Conservation (phyloP, 495 filamentous ascomycete genomes). For the Trichoderma erinaceum region DNA sequence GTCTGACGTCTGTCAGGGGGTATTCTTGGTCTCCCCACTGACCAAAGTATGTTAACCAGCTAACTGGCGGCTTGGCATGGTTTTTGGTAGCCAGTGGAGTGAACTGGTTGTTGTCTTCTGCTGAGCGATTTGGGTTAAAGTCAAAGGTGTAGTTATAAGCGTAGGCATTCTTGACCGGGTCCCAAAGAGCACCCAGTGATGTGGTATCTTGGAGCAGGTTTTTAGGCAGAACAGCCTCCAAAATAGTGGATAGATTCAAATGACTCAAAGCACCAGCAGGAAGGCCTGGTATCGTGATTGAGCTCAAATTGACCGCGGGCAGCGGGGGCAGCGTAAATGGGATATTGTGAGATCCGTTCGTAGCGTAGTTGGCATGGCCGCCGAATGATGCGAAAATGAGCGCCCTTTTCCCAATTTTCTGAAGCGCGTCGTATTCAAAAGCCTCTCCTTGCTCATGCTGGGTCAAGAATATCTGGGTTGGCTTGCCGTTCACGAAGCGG, state of each 20-base stretch:
- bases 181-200: not conserved
- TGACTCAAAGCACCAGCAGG: not conserved
- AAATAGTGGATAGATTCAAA: not conserved
- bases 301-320: slow-evolving; percentile 1
- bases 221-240: not conserved
- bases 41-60: not conserved
- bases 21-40: slow-evolving; percentile 3
- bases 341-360: not conserved
- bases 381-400: slow-evolving; percentile 6
- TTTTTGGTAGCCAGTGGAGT: not conserved
- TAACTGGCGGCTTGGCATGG: not conserved
- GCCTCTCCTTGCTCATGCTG: not conserved
- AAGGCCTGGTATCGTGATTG: not conserved
- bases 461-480: not conserved
- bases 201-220: not conserved
- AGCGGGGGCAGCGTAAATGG: not conserved
- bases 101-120: not conserved
- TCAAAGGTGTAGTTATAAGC: slow-evolving; percentile 4
- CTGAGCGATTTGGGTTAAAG: not conserved
- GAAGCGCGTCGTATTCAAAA: not conserved
- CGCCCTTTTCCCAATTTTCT: not conserved
- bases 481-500: not conserved
- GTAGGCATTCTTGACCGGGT: not conserved
- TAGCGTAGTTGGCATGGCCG: not conserved
- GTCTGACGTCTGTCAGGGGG: not conserved